A percentile compares a stretch with the other conserved stretches of the same genome.
Evolutionary conservation across 2,329 filamentous ascomycete genomes (phyloP).

Genomic region (Diaporthe sp.): DNA sequence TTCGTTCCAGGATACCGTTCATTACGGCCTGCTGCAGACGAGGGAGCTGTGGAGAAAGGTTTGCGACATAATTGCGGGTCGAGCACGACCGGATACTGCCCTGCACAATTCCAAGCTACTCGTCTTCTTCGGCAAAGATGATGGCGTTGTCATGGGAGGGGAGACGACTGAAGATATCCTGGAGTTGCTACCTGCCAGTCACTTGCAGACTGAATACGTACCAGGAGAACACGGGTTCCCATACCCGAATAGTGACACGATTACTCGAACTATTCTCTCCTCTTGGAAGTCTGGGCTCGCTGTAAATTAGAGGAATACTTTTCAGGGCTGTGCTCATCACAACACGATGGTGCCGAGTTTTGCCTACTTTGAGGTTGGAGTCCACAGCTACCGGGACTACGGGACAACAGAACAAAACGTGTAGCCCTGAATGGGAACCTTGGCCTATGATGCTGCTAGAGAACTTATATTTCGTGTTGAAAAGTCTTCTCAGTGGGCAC

Average conservation of each 20-base stretch:
- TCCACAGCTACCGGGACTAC: too few species aligned
- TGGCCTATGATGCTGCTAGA: too few species aligned
- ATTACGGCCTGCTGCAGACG: neutral
- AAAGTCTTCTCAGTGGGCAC: too few species aligned
- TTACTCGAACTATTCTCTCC: neutral
- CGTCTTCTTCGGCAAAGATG: neutral
- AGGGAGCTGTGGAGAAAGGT: neutral
- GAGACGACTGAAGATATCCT: neutral
- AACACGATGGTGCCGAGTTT: too few species aligned
- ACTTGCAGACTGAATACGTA: neutral
- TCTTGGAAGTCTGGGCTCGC: neutral
- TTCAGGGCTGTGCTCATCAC: too few species aligned
- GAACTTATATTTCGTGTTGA: too few species aligned
- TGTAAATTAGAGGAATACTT: neutral
- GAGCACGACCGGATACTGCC: neutral
- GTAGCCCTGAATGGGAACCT: too few species aligned
- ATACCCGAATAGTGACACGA: neutral
- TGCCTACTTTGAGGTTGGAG: too few species aligned
- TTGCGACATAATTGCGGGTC: neutral
- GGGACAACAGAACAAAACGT: too few species aligned
- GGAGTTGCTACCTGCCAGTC: neutral
- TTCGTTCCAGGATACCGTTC: conserved; percentile 1
- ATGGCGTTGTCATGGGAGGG: neutral
- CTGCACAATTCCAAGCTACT: neutral
- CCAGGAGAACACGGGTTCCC: neutral